phyloP scores from a whole-genome alignment of 257 asterid species.

The Przewalskia tangutica region DNA sequence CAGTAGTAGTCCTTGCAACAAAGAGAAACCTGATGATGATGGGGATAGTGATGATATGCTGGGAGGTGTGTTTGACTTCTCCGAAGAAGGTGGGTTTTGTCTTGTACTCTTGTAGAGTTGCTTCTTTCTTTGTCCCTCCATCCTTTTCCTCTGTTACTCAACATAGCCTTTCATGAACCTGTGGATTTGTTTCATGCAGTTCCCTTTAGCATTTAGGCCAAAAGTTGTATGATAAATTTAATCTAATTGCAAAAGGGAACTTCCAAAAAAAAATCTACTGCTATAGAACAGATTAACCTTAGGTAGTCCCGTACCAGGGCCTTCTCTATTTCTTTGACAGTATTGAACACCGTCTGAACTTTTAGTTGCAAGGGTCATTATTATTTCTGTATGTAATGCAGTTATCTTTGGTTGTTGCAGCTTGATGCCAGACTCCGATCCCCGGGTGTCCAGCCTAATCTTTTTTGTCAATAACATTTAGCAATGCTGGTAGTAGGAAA shows the following conservation, averaged over 20 bases:
- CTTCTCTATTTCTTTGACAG: neutral
- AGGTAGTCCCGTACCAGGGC: neutral
- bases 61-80: conserved; percentile 42
- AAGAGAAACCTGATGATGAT: conserved; percentile 30
- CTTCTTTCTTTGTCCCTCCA: neutral
- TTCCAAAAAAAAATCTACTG: neutral
- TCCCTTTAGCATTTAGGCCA: neutral
- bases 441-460: conserved; percentile 2
- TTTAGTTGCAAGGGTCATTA: neutral
- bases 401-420: conserved; percentile 7
- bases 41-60: conserved; percentile 36
- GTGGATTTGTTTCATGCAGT: neutral
- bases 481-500: neutral
- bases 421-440: conserved; percentile 7
- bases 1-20: conserved; percentile 16
- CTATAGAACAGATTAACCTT: neutral
- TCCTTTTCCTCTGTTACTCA: neutral
- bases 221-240: neutral
- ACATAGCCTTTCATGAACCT: neutral
- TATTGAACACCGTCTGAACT: neutral
- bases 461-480: neutral
- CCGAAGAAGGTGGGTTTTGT: conserved; percentile 28
- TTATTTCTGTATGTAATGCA: neutral
- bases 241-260: neutral
- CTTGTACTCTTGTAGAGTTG: neutral